Base-by-base conservation (phyloP, 208 protist species). In the Crithidia mellificae region DNA sequence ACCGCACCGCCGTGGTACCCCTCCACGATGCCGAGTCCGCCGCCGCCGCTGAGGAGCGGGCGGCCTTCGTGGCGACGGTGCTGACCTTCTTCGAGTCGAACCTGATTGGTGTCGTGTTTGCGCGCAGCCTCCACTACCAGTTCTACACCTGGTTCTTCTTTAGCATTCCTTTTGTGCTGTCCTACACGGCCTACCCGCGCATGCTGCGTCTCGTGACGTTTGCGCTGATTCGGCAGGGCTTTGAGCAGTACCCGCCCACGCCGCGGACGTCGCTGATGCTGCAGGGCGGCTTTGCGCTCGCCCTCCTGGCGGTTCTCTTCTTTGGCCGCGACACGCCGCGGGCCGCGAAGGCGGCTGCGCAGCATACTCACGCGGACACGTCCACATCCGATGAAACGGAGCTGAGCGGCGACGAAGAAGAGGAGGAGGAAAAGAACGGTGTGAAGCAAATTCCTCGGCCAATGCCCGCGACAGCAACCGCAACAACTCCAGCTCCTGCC, bases 81-180 rank as follows among this genome's bases (percentile, higher is more conserved):
- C 64, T 85, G 61, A 90, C 90, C 0, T 43, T 98, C 29, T 84
- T 98, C 47, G 80, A 87, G 62, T 88, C 78, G 20, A 98, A 98
- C 72, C 75, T 98, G 17, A 84, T 98, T 56, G 97, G 96, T 20
- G 80, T 98, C 32, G 71, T 84, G 15, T 95, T 93, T 57, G 66
- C 86, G 7, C 81, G 95, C 39, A 83, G 83, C 6, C 41, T 98
- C n/a, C 96, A 98, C 71, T 98, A 93, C 68, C 95, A 98, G 83
- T 98, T 98, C 71, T 92, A 96, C 57, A 62, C 72, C 14, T 98
- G 94, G 91, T 98, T 97, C 78, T 96, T 90, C 69, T 88, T 96
- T 63, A 72, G 73, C 7, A 47, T 97, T 11, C 92, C 93, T 8
- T 80, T 97, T n/a, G 61, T 85, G 22, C 65, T 87, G 22, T 67